These are phyloP conservation scores for Tetrapisispora namnaoensis DNA, from an alignment of 805 yeast genomes.

Conservation along the genomic window DNA sequence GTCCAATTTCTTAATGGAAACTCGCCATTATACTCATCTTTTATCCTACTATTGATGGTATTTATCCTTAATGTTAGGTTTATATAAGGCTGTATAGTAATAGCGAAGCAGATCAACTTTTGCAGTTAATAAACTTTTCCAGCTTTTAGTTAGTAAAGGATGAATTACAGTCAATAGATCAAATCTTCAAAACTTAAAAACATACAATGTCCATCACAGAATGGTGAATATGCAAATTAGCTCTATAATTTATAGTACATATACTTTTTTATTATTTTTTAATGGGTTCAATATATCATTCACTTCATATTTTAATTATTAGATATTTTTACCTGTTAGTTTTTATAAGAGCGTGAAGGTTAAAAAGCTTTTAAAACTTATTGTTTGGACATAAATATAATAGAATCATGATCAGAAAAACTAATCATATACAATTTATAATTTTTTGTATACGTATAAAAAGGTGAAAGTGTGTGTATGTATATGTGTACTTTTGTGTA, in stretches of 20 bases:
- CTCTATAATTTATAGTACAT: neutral
- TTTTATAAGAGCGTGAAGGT: no score
- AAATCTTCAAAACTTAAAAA: neutral
- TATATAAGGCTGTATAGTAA: slow-evolving; percentile 28
- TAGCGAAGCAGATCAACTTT: neutral
- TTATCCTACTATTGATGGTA: slow-evolving; percentile 68
- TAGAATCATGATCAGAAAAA: no score
- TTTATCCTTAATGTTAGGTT: slow-evolving; percentile 76
- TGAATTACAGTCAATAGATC: neutral
- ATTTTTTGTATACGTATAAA: no score
- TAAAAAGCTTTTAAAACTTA: no score
- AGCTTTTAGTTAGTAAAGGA: neutral
- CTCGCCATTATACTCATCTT: slow-evolving; percentile 43
- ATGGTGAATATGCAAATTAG: neutral
- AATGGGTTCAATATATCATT: no score
- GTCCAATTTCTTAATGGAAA: slow-evolving; percentile 91
- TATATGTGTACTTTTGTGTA: no score
- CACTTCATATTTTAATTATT: no score
- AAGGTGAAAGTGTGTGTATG: no score
- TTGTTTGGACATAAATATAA: no score
- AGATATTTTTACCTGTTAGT: no score
- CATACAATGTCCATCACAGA: neutral
- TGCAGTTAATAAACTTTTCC: neutral
- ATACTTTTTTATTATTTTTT: neutral
- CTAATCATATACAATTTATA: no score